Base-by-base conservation (phyloP, 1,284 basidiomycete species). In the Trametes hirsuta region DNA sequence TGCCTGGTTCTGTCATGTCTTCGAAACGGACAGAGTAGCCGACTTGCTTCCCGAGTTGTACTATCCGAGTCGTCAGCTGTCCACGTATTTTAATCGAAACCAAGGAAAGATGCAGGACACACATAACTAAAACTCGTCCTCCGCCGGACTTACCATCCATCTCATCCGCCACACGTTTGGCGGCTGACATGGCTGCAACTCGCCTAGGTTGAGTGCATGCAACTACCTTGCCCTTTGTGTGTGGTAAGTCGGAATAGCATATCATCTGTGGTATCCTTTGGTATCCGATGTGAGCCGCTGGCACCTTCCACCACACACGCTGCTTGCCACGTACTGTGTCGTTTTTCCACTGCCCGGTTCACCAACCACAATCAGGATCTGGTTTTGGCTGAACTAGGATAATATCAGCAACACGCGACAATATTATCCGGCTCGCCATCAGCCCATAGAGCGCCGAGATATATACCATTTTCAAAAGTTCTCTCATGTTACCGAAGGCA, bases 21-120 rank as follows among this genome's bases (percentile, higher is more conserved):
- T 99, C 97, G 77, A 99, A 99, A 74, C 97, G 94, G 71, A 98
- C 98, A 3, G 94, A 95, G 77, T 99, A 99, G 65, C 97, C 97
- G 65, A 99, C 97, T 69, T 98, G 88, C 73, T 93, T 90, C 54
- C 94, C 95, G 9, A 98, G 88, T 75, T 89, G 84, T 12, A 98
- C 94, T 94, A 66, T 3, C 48, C 39, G 45, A 50, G 12, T 22
- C 46, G 47, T 64, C 11, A 66, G 48, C 22, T 25, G 30, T 30
- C 8, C 5, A 5, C 30, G 30, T 30, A 30, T 4, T 30, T 30
- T 8, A 30, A 4, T 30, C 30, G 30, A 30, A 30, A 4, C 30
- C 30, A 30, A 30, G 30, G 8, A 30, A 30, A 30, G 30, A 30
- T 8, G 8, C 30, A 30, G 30, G 30, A 8, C 30, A 8, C 30